A percentile compares a stretch with the other conserved stretches of the same genome.
Conservation (phyloP, 768 basidiomycete genomes). For the Suillus lakei region DNA sequence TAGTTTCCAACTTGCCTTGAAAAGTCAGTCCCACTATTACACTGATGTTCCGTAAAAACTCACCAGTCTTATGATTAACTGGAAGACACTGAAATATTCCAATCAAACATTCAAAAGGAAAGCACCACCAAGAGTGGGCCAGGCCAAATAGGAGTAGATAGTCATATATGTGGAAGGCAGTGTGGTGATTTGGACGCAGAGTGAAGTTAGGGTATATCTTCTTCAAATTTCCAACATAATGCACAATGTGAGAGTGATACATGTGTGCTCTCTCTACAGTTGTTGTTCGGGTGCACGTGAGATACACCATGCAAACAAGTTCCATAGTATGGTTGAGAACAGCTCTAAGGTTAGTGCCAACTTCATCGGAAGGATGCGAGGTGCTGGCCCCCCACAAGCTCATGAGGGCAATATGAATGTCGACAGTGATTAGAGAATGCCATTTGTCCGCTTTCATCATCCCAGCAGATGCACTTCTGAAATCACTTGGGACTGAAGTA, state of each 20-base stretch:
- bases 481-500: slow-evolving; percentile 16
- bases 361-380: slow-evolving; percentile 7
- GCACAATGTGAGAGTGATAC: slow-evolving; percentile 20
- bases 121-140: slow-evolving; percentile 30
- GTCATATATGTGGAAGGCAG: slow-evolving; percentile 33
- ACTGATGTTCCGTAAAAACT: background rate
- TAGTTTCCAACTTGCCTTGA: slow-evolving; percentile 13
- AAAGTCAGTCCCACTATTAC: background rate
- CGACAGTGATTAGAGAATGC: slow-evolving; percentile 31
- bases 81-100: slow-evolving; percentile 32
- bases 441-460: slow-evolving; percentile 42
- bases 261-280: slow-evolving; percentile 13
- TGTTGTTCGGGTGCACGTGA: slow-evolving; percentile 22
- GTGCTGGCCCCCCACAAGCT: slow-evolving; percentile 31
- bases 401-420: slow-evolving; percentile 38
- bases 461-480: slow-evolving; percentile 24
- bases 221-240: slow-evolving; percentile 22
- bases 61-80: slow-evolving; percentile 39
- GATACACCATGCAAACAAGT: slow-evolving; percentile 25
- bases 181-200: slow-evolving; percentile 36
- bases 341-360: background rate
- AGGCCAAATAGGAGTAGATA: slow-evolving; percentile 35
- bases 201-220: slow-evolving; percentile 21
- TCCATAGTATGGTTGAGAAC: slow-evolving; percentile 33
- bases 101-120: slow-evolving; percentile 38